phyloP scores from a whole-genome alignment of 306 rosid genomes.

The Casuarina equisetifolia region DNA sequence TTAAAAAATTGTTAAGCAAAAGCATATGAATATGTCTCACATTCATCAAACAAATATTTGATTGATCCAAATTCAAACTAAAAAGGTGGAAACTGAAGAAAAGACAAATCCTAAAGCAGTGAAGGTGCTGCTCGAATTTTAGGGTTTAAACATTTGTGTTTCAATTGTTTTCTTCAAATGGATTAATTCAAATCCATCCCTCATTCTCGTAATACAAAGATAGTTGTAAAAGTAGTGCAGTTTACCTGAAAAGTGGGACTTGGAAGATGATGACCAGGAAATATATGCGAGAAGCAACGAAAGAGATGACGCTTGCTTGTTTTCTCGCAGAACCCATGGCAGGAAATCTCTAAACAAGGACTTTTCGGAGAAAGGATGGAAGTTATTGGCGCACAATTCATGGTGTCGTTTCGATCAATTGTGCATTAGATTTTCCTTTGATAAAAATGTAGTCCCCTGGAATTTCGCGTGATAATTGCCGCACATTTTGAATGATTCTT shows the following conservation, averaged over 20 bases:
- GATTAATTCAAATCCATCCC: not conserved
- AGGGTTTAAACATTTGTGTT: not conserved
- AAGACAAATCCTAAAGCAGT: not conserved
- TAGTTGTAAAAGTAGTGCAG: not conserved
- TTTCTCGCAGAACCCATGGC: conserved; percentile 70
- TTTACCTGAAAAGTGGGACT: conserved; percentile 88
- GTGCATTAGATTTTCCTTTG: not conserved
- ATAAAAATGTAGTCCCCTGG: not conserved
- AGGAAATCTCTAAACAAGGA: not conserved
- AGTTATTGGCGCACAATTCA: not conserved
- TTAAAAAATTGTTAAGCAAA: too few relatives aligned
- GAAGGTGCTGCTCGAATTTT: not conserved
- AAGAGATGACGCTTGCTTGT: conserved; percentile 56
- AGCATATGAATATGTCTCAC: too few relatives aligned
- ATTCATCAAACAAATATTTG: not conserved
- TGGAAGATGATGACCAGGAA: conserved; percentile 72
- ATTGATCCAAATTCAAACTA: not conserved
- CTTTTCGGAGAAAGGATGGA: conserved; percentile 11
- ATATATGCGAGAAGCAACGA: conserved; percentile 51
- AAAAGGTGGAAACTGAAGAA: not conserved
- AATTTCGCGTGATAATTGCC: not conserved
- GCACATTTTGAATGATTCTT: not conserved
- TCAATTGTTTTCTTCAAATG: not conserved
- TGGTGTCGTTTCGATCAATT: not conserved
- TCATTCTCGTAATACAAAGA: not conserved